Evolutionary conservation across 2,329 filamentous ascomycete genomes (phyloP).

Genomic region (Bipolaris cookei): DNA sequence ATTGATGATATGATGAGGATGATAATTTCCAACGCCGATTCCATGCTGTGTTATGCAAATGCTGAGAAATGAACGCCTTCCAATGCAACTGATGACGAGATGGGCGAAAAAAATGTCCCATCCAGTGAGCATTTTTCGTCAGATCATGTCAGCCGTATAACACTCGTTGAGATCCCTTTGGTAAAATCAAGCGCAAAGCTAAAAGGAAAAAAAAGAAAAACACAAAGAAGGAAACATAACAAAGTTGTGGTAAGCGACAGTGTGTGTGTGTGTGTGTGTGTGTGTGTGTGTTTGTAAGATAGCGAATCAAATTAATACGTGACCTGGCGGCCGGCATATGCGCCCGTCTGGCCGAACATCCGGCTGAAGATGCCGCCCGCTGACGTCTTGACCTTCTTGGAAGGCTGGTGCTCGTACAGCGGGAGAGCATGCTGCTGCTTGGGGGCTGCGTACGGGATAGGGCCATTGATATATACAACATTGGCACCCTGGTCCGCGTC

Average conservation of each 20-base stretch:
- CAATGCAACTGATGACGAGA: slow-evolving; percentile 13
- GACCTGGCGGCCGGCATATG: slow-evolving; percentile 37
- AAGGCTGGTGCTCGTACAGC: slow-evolving; percentile 48
- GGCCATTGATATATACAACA: slow-evolving; percentile 53
- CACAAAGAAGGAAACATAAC: neutral
- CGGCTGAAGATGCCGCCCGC: slow-evolving; percentile 48
- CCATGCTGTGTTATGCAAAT: slow-evolving; percentile 17
- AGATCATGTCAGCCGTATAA: slow-evolving; percentile 11
- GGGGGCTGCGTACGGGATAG: slow-evolving; percentile 27
- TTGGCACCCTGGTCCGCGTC: slow-evolving; percentile 51
- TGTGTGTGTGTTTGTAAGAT: no score
- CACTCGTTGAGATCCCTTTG: neutral
- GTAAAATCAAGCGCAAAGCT: slow-evolving; percentile 2
- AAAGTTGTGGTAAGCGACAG: slow-evolving; percentile 30
- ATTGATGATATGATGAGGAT: slow-evolving; percentile 7
- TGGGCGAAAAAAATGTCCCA: slow-evolving; percentile 17
- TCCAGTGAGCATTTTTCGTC: slow-evolving; percentile 18
- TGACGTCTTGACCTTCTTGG: slow-evolving; percentile 50
- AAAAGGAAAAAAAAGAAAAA: slow-evolving; percentile 20
- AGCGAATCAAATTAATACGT: slow-evolving; percentile 42
- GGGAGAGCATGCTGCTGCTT: slow-evolving; percentile 48
- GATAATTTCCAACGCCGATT: slow-evolving; percentile 15
- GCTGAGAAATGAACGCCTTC: slow-evolving; percentile 12
- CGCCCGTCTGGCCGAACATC: slow-evolving; percentile 41
- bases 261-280: slow-evolving; percentile 3